Base-by-base conservation (phyloP, 805 yeast species). In the Candida boleticola region DNA sequence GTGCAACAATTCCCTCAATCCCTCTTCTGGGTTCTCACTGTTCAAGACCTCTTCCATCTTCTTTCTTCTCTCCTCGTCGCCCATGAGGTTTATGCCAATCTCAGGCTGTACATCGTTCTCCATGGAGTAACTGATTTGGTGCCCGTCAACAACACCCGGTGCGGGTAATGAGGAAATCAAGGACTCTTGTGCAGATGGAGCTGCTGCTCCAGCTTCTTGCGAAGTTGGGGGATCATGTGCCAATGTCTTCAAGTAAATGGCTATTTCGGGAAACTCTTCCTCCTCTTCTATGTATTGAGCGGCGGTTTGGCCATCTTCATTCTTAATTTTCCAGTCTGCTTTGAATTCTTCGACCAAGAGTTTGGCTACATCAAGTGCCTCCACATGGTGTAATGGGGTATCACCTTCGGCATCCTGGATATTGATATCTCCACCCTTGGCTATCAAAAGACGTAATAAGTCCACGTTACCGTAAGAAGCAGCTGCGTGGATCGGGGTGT, bases 401-500 rank as follows among this genome's bases (percentile, higher is more conserved):
- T 93, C 99, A 1, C 98, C 97, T 50, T 95, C 99, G 18, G 65
- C 65, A 52, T 93, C 99, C 44, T 73, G 80, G 25, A 90, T 68
- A 59, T 93, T 89, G 19, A 89, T 76, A 56, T 93, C 83, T 5
- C 97, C 98, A 6, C 86, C 86, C 16, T 64, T 51, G 3, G 52
- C 51, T 3, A 85, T 60, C 36, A 89, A 68, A 48, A 74, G 77
- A 43, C 66, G 60, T 29, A 93, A 66, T 30, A 93, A 67, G 7
- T 84, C 89, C 2, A 65, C 52, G 58, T 92, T 90, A 6, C 92
- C 92, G 61, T 93, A 93, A 1, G 97, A 85, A 2, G 95, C 95
- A 1, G 99, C 98, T 0, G 99, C 99, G 61, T 93, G 99, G 10
- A 93, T 75, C 5, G 99, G 95, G 0, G 98, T 92, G 63, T 95